Conservation (phyloP, 768 basidiomycete species). For the Mrakia hoshinonis region DNA sequence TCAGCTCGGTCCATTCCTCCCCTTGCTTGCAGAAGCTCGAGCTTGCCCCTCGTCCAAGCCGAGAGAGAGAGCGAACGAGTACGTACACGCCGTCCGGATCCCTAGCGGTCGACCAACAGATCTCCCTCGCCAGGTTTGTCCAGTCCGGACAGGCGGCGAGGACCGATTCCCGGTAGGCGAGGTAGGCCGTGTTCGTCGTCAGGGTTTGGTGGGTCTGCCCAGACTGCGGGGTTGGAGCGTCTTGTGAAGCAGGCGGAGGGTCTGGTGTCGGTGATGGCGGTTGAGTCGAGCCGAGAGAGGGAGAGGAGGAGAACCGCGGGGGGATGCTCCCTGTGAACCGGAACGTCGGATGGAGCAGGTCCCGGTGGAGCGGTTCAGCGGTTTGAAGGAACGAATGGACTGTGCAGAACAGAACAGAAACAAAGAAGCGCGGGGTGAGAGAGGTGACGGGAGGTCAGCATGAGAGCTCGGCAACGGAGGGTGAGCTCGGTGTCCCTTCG, state of each 20-base stretch:
- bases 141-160: conserved; percentile 13
- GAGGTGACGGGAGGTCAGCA: not conserved
- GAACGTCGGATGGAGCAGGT: conserved; percentile 12
- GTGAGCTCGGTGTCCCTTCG: no score
- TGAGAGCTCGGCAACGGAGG: not conserved
- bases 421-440: not conserved
- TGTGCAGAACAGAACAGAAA: not conserved
- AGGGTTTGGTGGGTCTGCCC: no score
- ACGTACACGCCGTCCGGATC: conserved; percentile 6
- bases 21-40: not conserved
- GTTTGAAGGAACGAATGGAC: conserved; percentile 21
- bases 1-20: not conserved
- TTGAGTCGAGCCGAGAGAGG: no score
- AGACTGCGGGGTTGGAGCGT: no score
- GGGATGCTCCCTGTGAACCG: conserved; percentile 5
- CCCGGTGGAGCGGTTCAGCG: not conserved
- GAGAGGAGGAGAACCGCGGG: not conserved
- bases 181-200: not conserved
- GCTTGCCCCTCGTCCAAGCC: not conserved
- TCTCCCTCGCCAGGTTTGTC: conserved; percentile 2
- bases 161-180: not conserved
- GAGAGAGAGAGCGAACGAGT: not conserved
- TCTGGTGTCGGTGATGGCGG: no score
- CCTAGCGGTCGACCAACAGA: not conserved
- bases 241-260: no score